phyloP scores from a whole-genome alignment of 805 yeast species.

The Wickerhamomyces sydowiorum region DNA sequence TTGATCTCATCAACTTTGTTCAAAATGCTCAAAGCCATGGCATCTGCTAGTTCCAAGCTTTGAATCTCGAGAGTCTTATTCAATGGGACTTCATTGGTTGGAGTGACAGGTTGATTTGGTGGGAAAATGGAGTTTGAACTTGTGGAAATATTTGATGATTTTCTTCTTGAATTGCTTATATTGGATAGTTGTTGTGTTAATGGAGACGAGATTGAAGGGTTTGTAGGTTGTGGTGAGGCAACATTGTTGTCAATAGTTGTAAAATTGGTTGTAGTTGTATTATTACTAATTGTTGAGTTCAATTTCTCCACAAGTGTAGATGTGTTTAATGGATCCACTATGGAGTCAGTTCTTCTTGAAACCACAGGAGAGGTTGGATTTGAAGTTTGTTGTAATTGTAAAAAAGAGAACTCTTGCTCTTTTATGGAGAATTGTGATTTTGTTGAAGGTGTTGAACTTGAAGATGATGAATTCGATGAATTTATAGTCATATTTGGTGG shows the following conservation, averaged over 20 bases:
- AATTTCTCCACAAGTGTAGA: not conserved
- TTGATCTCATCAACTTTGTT: conserved; percentile 18
- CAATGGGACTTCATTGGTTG: not conserved
- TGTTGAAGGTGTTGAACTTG: not conserved
- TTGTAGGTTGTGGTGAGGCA: not conserved
- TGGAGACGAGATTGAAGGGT: not conserved
- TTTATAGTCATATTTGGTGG: too few species aligned
- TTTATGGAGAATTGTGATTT: not conserved
- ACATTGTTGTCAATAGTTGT: too few species aligned
- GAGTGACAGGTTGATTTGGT: not conserved
- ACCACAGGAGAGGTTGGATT: conserved; percentile 10
- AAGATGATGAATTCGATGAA: not conserved
- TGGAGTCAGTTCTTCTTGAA: conserved; percentile 6
- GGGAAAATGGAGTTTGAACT: not conserved
- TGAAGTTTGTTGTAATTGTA: conserved; percentile 2
- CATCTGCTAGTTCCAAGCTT: conserved; percentile 20
- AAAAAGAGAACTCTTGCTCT: not conserved
- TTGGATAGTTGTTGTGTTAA: not conserved
- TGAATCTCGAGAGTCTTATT: not conserved
- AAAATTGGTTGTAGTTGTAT: not conserved
- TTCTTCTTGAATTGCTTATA: not conserved
- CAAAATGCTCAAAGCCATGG: conserved; percentile 22
- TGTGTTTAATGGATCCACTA: conserved; percentile 10
- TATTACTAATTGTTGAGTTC: not conserved
- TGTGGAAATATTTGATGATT: not conserved